A percentile compares a stretch with the other conserved stretches of the same genome.
These are phyloP conservation scores for Yarrowia sp. DNA, from an alignment of 805 yeast species.

Conservation along the genomic window DNA sequence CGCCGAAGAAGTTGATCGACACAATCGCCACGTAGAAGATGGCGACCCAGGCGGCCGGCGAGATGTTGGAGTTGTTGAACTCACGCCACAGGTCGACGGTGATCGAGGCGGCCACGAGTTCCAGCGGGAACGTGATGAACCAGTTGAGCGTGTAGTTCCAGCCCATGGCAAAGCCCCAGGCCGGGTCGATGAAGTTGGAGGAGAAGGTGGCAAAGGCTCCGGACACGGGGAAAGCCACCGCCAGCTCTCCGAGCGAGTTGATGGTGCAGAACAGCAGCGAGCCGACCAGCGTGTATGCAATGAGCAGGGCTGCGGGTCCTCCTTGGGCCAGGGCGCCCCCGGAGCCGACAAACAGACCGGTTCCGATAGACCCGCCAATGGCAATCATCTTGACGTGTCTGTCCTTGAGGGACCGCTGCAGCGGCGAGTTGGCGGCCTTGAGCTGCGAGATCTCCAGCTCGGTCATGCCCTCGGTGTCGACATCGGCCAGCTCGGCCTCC, in stretches of 20 bases:
- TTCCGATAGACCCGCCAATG: conserved; percentile 76
- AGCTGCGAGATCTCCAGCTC: conserved; percentile 56
- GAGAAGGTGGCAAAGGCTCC: conserved; percentile 69
- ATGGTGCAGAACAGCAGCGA: conserved; percentile 69
- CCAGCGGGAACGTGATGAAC: conserved; percentile 70
- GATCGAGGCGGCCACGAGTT: conserved; percentile 68
- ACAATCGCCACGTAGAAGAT: conserved; percentile 61
- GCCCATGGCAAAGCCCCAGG: conserved; percentile 74
- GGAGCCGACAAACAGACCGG: conserved; percentile 75
- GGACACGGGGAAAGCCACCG: conserved; percentile 67
- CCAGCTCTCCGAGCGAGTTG: conserved; percentile 72
- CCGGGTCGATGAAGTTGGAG: conserved; percentile 68
- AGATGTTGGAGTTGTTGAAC: conserved; percentile 64
- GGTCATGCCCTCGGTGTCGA: conserved; percentile 49
- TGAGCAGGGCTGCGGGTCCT: conserved; percentile 68
- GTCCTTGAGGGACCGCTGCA: conserved; percentile 56
- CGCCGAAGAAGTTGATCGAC: conserved; percentile 62
- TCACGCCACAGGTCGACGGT: conserved; percentile 65
- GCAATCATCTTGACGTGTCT: conserved; percentile 79
- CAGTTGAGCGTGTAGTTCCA: conserved; percentile 74
- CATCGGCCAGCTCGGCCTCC: conserved; percentile 52
- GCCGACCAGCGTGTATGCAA: conserved; percentile 67
- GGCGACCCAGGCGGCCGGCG: conserved; percentile 65
- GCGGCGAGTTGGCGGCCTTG: conserved; percentile 55
- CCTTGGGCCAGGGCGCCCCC: conserved; percentile 61